Evolutionary conservation across 345 rosid genomes (phyloP), one percentile per base, ranked within the genome.

Genomic region (Moricandia moricandioides): DNA sequence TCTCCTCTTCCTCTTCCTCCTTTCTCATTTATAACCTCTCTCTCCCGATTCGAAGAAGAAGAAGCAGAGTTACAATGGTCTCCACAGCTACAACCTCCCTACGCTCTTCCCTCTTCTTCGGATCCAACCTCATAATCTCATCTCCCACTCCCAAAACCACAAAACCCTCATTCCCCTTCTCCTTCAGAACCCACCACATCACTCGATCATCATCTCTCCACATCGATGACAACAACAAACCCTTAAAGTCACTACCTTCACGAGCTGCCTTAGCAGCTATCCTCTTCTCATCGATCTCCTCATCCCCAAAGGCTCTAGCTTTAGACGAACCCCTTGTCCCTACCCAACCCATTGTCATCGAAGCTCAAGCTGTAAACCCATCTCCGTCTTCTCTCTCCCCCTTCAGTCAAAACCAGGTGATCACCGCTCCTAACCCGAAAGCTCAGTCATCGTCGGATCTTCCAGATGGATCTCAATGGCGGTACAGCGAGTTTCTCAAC

Each of bases 401-500:
- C 37, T 84, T 87, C 69, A 45, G 71, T 21, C 88, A 86, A 68
- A 87, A 80, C 70, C 82, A 85, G 3, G 73, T 82, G 14, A 58
- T 87, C 0, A 89, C 86, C 1, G 95, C 89, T 5, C 95, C 91
- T 2, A 87, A 79, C 43, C 92, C 90, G 4, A 81, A 82, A 45
- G 4, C 52, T 7, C 70, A 47, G 14, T 65, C 70, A 34, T 72
- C 88, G 49, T 71, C 90, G 1, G 92, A 86, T 70, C 85, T 89
- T 37, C 95, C 96, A 4, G 92, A 90, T 16, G 88, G 96, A 11
- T 81, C 71, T 14, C 89, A 88, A 66, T 90, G 96, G 91, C 82
- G 92, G 1, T 90, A 90, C 92, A 90, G 91, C 76, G 96, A 90
- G 83, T 88, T 90, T 58, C 73, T 90, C 37, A 90, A 84, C 73